phyloP scores from a whole-genome alignment of 352 stramenopile species.

The Peronospora tabacina region DNA sequence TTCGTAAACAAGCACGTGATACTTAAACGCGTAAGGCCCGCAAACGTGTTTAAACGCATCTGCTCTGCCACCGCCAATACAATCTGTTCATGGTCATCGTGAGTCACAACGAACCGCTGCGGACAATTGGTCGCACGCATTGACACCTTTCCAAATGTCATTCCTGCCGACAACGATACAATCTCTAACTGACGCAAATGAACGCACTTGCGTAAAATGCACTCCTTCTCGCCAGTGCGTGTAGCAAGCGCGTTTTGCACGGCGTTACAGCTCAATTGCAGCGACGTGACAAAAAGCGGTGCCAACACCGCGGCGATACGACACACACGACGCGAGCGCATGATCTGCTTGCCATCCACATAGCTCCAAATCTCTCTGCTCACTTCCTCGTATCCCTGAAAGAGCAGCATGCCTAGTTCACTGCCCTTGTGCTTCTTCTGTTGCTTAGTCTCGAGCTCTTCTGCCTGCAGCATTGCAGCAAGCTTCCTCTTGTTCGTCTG shows the following conservation, averaged over 20 bases:
- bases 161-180: constrained; percentile 69
- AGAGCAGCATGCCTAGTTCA: constrained; percentile 45
- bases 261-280: constrained; percentile 77
- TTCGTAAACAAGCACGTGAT: constrained; percentile 83
- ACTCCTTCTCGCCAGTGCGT: constrained; percentile 16
- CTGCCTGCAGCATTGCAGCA: constrained; percentile 15
- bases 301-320: constrained; percentile 36
- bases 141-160: constrained; percentile 76
- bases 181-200: constrained; percentile 67
- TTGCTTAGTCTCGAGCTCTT: constrained; percentile 9
- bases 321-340: constrained; percentile 53
- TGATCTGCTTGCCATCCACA: constrained; percentile 69
- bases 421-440: constrained; percentile 22
- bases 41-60: constrained; percentile 52
- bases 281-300: constrained; percentile 58
- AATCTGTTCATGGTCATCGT: constrained; percentile 85
- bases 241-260: constrained; percentile 54
- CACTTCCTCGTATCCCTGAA: constrained; percentile 57
- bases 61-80: constrained; percentile 62
- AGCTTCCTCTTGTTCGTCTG: constrained; percentile 20
- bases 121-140: constrained; percentile 80
- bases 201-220: constrained; percentile 53
- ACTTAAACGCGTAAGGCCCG: constrained; percentile 45
- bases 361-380: constrained; percentile 73
- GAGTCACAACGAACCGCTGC: constrained; percentile 80